Evolutionary conservation across 768 basidiomycete genomes (phyloP).

Genomic region (Boletus sp.): DNA sequence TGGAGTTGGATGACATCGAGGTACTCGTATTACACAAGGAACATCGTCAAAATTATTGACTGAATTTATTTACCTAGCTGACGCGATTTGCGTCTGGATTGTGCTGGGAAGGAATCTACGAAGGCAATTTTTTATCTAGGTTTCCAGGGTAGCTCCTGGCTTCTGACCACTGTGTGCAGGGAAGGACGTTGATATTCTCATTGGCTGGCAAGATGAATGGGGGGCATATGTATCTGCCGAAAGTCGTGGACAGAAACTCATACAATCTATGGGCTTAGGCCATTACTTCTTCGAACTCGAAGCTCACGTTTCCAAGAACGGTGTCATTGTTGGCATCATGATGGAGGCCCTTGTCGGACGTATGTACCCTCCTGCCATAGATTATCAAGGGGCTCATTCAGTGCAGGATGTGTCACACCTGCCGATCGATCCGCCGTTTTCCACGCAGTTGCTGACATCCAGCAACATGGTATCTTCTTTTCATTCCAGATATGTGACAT

Average conservation of each 20-base stretch:
- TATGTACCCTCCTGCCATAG: slow-evolving; percentile 4
- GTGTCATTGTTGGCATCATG: slow-evolving; percentile 32
- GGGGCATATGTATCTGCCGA: slow-evolving; percentile 23
- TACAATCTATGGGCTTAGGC: slow-evolving; percentile 28
- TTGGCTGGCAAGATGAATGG: slow-evolving; percentile 28
- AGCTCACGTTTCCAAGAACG: slow-evolving; percentile 32
- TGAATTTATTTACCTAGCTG: slow-evolving; percentile 13
- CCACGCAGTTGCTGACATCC: slow-evolving; percentile 33
- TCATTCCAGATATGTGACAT: slow-evolving; percentile 21
- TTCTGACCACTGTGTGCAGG: slow-evolving; percentile 12
- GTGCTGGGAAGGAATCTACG: slow-evolving; percentile 30
- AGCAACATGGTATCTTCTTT: slow-evolving; percentile 28
- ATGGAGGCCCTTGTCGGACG: slow-evolving; percentile 29
- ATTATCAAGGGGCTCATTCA: slow-evolving; percentile 6
- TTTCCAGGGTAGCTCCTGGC: not conserved
- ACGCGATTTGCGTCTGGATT: slow-evolving; percentile 22
- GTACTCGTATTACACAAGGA: slow-evolving; percentile 3
- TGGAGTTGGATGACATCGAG: slow-evolving; percentile 33
- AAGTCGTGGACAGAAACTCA: slow-evolving; percentile 30
- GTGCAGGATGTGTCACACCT: slow-evolving; percentile 19
- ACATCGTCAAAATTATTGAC: not conserved
- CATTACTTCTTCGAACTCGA: slow-evolving; percentile 30
- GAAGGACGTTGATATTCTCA: slow-evolving; percentile 28
- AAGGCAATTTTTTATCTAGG: slow-evolving; percentile 14
- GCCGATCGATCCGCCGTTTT: slow-evolving; percentile 30